These are phyloP conservation scores for Nicotiana knightiana DNA, from an alignment of 257 asterid species.

Conservation along the genomic window DNA sequence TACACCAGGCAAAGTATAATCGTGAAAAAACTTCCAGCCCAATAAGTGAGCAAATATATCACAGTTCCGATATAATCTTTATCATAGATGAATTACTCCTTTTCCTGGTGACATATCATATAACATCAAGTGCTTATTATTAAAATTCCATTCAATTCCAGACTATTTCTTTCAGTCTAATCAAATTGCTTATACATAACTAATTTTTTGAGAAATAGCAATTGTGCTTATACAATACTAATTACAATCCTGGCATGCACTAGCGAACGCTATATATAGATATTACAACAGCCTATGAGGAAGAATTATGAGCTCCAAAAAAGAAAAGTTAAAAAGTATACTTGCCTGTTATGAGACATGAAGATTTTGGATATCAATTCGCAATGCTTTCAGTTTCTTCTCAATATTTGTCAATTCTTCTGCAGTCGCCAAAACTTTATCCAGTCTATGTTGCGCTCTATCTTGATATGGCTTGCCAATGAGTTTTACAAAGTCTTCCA, in stretches of 20 bases:
- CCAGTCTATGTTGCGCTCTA: slow-evolving; percentile 44
- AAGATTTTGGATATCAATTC: slow-evolving; percentile 69
- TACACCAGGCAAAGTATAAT: not conserved
- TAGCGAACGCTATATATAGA: not conserved
- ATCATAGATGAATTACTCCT: not conserved
- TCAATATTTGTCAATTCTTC: slow-evolving; percentile 49
- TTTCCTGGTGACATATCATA: not conserved
- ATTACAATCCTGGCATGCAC: not conserved
- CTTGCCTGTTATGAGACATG: slow-evolving; percentile 29
- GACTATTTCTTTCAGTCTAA: not conserved
- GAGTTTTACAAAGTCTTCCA: slow-evolving; percentile 45
- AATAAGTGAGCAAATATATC: not conserved
- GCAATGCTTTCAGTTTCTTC: slow-evolving; percentile 47
- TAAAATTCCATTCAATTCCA: not conserved
- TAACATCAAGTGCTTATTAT: not conserved
- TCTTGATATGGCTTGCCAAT: slow-evolving; percentile 65
- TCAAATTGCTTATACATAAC: not conserved
- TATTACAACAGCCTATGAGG: not conserved
- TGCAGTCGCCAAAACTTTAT: slow-evolving; percentile 41
- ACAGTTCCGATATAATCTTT: not conserved
- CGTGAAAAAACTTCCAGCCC: not conserved
- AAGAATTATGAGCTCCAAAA: not conserved
- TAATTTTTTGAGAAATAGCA: not conserved
- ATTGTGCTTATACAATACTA: not conserved
- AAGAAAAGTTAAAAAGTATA: not conserved